Evolutionary conservation across 495 filamentous ascomycete species (phyloP).

Genomic region (Friedmanniomyces simplex): DNA sequence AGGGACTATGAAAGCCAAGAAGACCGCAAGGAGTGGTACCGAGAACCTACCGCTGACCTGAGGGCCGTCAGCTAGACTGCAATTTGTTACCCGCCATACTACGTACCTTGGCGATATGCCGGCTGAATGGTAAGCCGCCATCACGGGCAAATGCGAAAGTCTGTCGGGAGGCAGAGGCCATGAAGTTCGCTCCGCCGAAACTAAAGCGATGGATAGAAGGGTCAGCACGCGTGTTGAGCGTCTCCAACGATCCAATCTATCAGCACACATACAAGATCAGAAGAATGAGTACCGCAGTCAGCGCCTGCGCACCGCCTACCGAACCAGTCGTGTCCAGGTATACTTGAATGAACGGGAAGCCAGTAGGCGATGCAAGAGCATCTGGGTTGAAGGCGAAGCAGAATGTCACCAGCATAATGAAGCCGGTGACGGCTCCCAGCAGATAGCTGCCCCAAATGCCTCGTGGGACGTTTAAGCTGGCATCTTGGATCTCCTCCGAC

Average conservation of each 20-base stretch:
- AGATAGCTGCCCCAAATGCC: slow-evolving; percentile 3
- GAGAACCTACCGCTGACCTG: no score
- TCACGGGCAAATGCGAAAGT: slow-evolving; percentile 15
- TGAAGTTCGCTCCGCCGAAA: background rate
- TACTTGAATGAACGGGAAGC: slow-evolving; percentile 5
- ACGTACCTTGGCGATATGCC: slow-evolving; percentile 5
- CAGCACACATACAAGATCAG: no score
- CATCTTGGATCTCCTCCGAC: slow-evolving; percentile 10
- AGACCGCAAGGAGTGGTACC: no score
- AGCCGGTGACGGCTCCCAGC: background rate
- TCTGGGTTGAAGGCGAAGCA: background rate
- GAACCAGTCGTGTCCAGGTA: slow-evolving; percentile 9
- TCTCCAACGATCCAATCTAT: no score
- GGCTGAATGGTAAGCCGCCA: slow-evolving; percentile 24
- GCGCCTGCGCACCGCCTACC: background rate
- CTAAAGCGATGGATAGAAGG: no score
- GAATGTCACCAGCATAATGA: slow-evolving; percentile 1
- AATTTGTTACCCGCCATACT: no score
- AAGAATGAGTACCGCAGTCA: slow-evolving; percentile 10
- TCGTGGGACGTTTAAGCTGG: slow-evolving; percentile 2
- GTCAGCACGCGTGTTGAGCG: no score
- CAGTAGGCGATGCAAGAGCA: background rate
- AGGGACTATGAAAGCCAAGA: no score
- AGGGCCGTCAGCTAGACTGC: no score
- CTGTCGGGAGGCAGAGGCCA: slow-evolving; percentile 4